A percentile compares a stretch with the other conserved stretches of the same genome.
These are phyloP conservation scores for Boletus subcaerulescens DNA, from an alignment of 768 basidiomycete genomes.

Conservation along the genomic window DNA sequence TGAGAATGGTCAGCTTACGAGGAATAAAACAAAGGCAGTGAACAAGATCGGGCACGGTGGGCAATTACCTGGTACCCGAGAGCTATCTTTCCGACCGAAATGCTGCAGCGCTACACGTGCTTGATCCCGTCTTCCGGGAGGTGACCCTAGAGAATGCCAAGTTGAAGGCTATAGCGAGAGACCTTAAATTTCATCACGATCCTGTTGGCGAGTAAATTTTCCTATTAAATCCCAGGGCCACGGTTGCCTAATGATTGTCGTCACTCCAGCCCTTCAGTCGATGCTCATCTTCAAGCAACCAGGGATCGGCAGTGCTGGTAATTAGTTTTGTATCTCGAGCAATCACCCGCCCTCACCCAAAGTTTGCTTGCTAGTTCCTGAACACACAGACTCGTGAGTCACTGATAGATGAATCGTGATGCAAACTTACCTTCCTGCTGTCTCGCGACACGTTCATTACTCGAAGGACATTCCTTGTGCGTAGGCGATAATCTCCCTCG, in stretches of 20 bases:
- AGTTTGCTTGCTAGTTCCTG: constrained; percentile 53
- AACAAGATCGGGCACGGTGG: constrained; percentile 95
- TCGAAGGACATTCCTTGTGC: constrained; percentile 68
- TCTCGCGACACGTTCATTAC: neutral
- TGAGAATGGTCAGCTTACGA: constrained; percentile 61
- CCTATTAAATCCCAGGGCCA: neutral
- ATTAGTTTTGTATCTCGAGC: constrained; percentile 8
- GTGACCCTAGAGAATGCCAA: constrained; percentile 79
- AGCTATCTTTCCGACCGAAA: neutral
- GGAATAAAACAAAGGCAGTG: constrained; percentile 72
- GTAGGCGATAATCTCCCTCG: constrained; percentile 13
- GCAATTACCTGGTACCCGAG: neutral
- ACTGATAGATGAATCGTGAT: neutral
- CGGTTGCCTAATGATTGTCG: neutral
- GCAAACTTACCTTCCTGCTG: neutral
- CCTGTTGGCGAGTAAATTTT: constrained; percentile 61
- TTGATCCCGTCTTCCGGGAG: constrained; percentile 77
- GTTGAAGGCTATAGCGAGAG: constrained; percentile 65
- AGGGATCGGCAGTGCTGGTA: constrained; percentile 89
- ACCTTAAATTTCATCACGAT: constrained; percentile 80
- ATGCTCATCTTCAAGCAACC: constrained; percentile 98
- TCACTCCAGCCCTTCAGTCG: constrained; percentile 68
- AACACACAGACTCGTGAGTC: constrained; percentile 91
- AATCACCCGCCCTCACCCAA: neutral
- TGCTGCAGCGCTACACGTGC: constrained; percentile 70